Conservation (phyloP, 768 basidiomycete genomes). For the Podaxis mareebaensis region DNA sequence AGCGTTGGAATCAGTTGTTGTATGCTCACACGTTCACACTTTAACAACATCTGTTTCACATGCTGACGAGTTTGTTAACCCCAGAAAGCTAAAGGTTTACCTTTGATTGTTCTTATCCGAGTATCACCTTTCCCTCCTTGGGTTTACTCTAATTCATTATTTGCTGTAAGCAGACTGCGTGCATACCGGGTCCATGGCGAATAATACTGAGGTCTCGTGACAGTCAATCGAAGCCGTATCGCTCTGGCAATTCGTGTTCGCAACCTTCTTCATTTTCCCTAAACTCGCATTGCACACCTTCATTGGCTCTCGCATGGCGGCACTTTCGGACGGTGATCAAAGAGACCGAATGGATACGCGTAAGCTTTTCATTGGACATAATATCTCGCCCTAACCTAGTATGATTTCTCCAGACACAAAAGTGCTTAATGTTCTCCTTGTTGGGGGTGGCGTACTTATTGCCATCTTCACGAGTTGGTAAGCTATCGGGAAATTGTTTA, state of each 20-base stretch:
- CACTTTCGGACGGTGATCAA: slow-evolving; percentile 74
- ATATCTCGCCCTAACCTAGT: slow-evolving; percentile 2
- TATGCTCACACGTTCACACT: slow-evolving; percentile 33
- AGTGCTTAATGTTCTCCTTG: slow-evolving; percentile 59
- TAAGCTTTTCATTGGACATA: slow-evolving; percentile 32
- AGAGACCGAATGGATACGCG: slow-evolving; percentile 76
- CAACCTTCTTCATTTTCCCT: slow-evolving; percentile 71
- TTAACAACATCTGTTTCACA: slow-evolving; percentile 1
- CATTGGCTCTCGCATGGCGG: slow-evolving; percentile 74
- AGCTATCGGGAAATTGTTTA: slow-evolving; percentile 24
- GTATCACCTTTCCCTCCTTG: slow-evolving; percentile 84
- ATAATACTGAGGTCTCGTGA: slow-evolving; percentile 7
- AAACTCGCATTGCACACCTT: slow-evolving; percentile 74
- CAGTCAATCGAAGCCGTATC: slow-evolving; percentile 75
- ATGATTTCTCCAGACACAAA: slow-evolving; percentile 49
- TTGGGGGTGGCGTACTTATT: slow-evolving; percentile 59
- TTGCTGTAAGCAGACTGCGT: slow-evolving; percentile 53
- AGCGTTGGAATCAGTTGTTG: slow-evolving; percentile 74
- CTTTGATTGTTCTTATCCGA: slow-evolving; percentile 80
- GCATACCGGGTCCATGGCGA: neutral
- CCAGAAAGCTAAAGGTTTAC: slow-evolving; percentile 73
- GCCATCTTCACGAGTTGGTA: slow-evolving; percentile 69
- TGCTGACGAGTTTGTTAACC: neutral
- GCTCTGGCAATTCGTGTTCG: slow-evolving; percentile 73
- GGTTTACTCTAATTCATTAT: slow-evolving; percentile 83